Evolutionary conservation across 2,329 filamentous ascomycete species (phyloP).

Genomic region (Colletotrichum caudatum): DNA sequence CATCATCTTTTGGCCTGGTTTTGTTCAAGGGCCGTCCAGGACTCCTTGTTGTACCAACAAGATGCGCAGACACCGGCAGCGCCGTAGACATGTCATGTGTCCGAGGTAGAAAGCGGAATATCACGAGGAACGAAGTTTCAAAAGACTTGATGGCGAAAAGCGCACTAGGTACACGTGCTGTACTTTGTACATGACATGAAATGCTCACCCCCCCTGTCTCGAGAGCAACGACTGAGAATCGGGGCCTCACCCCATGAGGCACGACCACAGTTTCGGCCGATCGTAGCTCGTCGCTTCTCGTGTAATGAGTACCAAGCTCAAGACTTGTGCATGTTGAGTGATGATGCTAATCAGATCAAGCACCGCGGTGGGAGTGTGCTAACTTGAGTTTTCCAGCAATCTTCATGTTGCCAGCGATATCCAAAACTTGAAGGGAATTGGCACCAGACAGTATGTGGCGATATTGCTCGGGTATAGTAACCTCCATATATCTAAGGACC

Average conservation of each 20-base stretch:
- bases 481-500: background rate
- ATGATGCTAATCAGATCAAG: background rate
- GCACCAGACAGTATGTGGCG: too few species aligned
- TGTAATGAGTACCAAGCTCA: background rate
- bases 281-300: background rate
- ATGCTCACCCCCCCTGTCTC: background rate
- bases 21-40: background rate
- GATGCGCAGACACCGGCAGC: background rate
- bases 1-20: background rate
- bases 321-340: background rate
- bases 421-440: background rate
- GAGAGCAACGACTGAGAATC: too few species aligned
- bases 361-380: too few species aligned
- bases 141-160: background rate
- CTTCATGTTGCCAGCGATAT: background rate
- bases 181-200: background rate
- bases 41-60: background rate
- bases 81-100: background rate
- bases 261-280: background rate
- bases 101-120: background rate
- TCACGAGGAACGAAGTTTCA: background rate
- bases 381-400: background rate
- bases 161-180: background rate
- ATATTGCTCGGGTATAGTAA: too few species aligned
- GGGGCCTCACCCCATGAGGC: background rate